Conservation (phyloP, 2,329 filamentous ascomycete species). For the Paracamarosporium sp. region DNA sequence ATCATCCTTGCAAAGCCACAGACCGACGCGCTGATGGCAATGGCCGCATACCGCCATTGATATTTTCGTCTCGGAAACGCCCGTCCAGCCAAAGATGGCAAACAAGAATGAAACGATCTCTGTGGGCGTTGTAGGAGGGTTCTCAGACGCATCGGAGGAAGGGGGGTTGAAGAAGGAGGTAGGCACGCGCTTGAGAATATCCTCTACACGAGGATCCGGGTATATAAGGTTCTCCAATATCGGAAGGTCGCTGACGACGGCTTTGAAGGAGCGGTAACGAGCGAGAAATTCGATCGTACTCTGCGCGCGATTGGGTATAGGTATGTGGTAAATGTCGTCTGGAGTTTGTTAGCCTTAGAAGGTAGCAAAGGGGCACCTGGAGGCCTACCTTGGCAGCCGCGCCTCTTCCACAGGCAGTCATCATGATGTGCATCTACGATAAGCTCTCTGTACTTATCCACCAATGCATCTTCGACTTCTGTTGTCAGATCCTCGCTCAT, state of each 20-base stretch:
- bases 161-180: slow-evolving; percentile 28
- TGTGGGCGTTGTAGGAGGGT: slow-evolving; percentile 24
- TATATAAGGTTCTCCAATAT: slow-evolving; percentile 40
- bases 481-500: slow-evolving; percentile 55
- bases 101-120: slow-evolving; percentile 39
- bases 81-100: slow-evolving; percentile 57
- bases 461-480: slow-evolving; percentile 67
- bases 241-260: slow-evolving; percentile 42
- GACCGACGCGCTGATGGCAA: slow-evolving; percentile 84
- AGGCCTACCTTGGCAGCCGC: slow-evolving; percentile 80
- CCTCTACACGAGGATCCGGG: slow-evolving; percentile 33
- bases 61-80: slow-evolving; percentile 65
- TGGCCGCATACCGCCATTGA: slow-evolving; percentile 82
- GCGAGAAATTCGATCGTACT: slow-evolving; percentile 46
- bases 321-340: slow-evolving; percentile 70
- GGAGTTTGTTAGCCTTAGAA: slow-evolving; percentile 26
- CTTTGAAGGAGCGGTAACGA: slow-evolving; percentile 49
- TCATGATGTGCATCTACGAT: slow-evolving; percentile 79
- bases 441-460: slow-evolving; percentile 76
- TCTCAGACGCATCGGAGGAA: slow-evolving; percentile 16
- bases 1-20: slow-evolving; percentile 79
- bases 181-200: slow-evolving; percentile 33
- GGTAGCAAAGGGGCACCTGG: neutral
- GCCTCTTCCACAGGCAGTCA: slow-evolving; percentile 83
- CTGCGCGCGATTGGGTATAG: slow-evolving; percentile 45